phyloP scores from a whole-genome alignment of 257 asterid genomes.

The Lycium barbarum region DNA sequence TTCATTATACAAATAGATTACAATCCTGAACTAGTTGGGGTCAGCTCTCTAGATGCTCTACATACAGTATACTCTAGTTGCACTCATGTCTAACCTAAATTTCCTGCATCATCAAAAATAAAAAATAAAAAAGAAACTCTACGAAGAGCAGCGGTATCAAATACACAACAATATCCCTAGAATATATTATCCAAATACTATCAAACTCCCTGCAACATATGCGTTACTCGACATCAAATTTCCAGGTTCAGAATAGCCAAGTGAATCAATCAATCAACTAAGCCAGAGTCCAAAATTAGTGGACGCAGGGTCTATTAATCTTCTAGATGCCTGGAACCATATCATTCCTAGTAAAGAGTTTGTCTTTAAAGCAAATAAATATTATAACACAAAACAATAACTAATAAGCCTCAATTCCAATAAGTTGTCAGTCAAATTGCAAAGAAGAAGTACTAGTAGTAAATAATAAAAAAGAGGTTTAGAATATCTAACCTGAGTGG shows the following conservation, averaged over 20 bases:
- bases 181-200: not conserved
- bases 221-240: too few relatives aligned
- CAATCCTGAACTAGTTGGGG: not conserved
- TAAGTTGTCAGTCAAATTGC: not conserved
- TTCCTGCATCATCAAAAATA: not conserved
- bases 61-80: not conserved
- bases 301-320: not conserved
- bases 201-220: not conserved
- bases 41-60: not conserved
- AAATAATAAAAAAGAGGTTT: not conserved
- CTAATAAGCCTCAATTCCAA: not conserved
- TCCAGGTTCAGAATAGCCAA: not conserved
- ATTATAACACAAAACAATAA: too few relatives aligned
- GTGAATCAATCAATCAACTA: not conserved
- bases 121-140: not conserved
- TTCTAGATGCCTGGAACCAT: not conserved
- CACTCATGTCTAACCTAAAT: not conserved
- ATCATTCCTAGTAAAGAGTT: not conserved
- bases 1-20: not conserved
- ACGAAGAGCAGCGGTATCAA: not conserved
- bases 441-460: not conserved
- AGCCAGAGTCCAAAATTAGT: not conserved
- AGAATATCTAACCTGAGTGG: conserved; percentile 76
- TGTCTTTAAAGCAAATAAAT: not conserved
- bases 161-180: not conserved